Conservation (phyloP, 257 asterid species). For the Plantago elongata region DNA sequence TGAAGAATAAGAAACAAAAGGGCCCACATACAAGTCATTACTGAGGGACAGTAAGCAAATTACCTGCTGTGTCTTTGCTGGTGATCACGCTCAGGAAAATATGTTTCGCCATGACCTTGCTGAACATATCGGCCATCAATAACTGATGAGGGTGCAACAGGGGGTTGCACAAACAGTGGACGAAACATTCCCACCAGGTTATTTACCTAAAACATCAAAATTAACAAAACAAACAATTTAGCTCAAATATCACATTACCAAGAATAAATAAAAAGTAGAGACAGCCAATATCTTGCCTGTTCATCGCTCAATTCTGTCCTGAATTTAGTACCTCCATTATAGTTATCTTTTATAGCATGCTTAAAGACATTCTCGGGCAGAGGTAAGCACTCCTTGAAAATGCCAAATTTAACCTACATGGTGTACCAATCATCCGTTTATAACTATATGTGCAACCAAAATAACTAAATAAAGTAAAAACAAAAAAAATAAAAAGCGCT, state of each 20-base stretch:
- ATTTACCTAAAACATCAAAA: neutral
- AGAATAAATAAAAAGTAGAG: too few relatives aligned
- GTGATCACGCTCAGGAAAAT: neutral
- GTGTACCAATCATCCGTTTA: neutral
- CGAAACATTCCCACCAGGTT: neutral
- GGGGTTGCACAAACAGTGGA: neutral
- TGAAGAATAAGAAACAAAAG: neutral
- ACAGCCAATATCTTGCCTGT: neutral
- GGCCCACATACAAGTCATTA: neutral
- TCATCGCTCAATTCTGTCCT: constrained; percentile 4
- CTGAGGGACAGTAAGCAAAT: neutral
- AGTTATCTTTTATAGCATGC: constrained; percentile 12
- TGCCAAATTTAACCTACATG: constrained; percentile 10
- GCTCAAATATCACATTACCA: too few relatives aligned
- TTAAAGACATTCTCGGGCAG: constrained; percentile 15
- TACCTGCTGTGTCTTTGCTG: neutral
- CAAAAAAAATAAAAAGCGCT: neutral
- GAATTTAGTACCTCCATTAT: constrained; percentile 11
- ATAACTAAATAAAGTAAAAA: neutral
- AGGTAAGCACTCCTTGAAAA: constrained; percentile 15
- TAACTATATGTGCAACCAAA: neutral
- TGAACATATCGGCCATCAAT: neutral
- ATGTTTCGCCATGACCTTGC: neutral
- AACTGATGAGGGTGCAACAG: neutral
- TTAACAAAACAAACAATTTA: too few relatives aligned